A percentile compares a stretch with the other conserved stretches of the same genome.
phyloP scores from a whole-genome alignment of 345 rosid genomes.

The Gossypium bickii region DNA sequence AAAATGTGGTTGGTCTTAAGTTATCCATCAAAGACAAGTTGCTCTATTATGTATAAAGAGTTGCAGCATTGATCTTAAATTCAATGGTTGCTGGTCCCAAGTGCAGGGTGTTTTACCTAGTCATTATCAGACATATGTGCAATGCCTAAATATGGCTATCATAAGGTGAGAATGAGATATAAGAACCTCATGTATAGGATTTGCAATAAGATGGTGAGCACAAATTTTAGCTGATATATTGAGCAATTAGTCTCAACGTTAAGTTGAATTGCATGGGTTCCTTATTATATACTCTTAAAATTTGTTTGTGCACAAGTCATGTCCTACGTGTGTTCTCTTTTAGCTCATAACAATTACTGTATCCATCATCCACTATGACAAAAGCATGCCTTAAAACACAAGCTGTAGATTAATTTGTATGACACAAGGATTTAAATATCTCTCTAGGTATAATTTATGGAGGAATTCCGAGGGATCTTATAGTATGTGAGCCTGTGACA shows the following conservation, averaged over 20 bases:
- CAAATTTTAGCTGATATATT: neutral
- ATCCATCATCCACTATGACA: neutral
- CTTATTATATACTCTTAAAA: neutral
- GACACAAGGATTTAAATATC: neutral
- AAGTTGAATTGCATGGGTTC: neutral
- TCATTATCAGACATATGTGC: neutral
- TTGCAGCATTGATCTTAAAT: neutral
- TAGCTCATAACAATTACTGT: neutral
- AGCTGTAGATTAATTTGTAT: no score
- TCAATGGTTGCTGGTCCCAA: neutral
- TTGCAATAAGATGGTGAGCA: neutral
- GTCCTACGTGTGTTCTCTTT: neutral
- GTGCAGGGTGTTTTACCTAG: neutral
- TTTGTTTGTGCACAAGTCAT: neutral
- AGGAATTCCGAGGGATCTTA: neutral
- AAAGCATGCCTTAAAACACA: neutral
- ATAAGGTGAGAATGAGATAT: neutral
- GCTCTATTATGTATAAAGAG: neutral
- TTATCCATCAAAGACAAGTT: neutral
- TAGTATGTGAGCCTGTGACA: no score
- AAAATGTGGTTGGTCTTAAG: neutral
- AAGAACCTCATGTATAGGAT: neutral
- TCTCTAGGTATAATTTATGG: neutral
- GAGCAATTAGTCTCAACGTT: neutral
- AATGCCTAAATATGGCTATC: neutral